Evolutionary conservation across 805 yeast species (phyloP).

Genomic region (Sugiyamaella americana): DNA sequence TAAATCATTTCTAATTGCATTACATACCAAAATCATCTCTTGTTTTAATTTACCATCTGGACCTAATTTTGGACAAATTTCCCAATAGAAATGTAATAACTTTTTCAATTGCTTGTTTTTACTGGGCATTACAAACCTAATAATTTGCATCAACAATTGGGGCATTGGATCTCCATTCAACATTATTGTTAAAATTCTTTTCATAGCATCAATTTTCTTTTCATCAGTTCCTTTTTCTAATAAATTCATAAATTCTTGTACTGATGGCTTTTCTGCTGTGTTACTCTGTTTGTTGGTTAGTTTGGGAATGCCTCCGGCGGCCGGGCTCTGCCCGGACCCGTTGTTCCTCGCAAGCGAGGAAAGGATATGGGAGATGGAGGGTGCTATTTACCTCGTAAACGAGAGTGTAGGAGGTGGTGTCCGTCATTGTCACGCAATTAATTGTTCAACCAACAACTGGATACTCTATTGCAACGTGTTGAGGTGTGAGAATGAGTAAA

Average conservation of each 20-base stretch:
- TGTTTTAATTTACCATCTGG: conserved; percentile 87
- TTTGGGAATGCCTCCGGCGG: neutral
- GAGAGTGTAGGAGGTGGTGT: conserved; percentile 30
- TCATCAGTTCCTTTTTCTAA: conserved; percentile 89
- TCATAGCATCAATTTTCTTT: conserved; percentile 84
- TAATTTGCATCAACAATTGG: conserved; percentile 90
- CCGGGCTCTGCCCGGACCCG: neutral
- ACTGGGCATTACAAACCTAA: conserved; percentile 96
- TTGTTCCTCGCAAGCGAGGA: neutral
- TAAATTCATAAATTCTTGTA: conserved; percentile 65
- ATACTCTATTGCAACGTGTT: no score
- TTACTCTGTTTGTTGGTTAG: conserved; percentile 2
- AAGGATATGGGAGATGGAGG: neutral
- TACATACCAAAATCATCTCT: conserved; percentile 97
- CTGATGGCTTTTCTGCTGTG: conserved; percentile 39
- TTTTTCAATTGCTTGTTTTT: conserved; percentile 86
- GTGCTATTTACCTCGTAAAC: conserved; percentile 22
- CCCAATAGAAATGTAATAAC: conserved; percentile 93
- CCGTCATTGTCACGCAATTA: conserved; percentile 36
- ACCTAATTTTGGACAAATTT: conserved; percentile 89
- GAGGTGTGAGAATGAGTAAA: no score
- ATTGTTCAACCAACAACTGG: neutral
- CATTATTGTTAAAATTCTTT: conserved; percentile 75
- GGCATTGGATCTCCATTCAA: conserved; percentile 91
- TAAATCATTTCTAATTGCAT: conserved; percentile 93